These are phyloP conservation scores for Penicillium hordei DNA, from an alignment of 2,329 filamentous ascomycete species.

Conservation along the genomic window DNA sequence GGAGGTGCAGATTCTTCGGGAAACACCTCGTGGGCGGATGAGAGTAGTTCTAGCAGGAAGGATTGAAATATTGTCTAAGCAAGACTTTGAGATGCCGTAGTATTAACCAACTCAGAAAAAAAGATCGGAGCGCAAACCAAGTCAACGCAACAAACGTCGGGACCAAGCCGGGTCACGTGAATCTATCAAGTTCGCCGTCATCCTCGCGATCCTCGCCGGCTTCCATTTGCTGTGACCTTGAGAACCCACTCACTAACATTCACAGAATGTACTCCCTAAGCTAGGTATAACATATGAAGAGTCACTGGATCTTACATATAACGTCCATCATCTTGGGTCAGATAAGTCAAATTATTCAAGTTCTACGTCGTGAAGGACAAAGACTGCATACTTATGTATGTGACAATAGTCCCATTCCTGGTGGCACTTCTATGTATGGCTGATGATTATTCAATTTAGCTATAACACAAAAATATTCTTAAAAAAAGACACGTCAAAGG, in stretches of 20 bases:
- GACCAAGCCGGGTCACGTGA: neutral
- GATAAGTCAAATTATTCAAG: no score
- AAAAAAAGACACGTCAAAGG: no score
- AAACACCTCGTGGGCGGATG: neutral
- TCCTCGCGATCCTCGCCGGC: neutral
- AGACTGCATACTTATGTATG: no score
- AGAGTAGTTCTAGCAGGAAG: neutral
- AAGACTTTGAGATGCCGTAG: neutral
- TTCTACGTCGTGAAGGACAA: no score
- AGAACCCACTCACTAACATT: neutral
- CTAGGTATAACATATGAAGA: neutral
- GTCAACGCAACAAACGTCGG: neutral
- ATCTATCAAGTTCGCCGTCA: neutral
- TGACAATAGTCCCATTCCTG: no score
- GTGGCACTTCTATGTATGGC: no score
- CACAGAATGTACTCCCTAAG: neutral
- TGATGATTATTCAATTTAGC: no score
- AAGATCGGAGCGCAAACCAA: slow-evolving; percentile 16
- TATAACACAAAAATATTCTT: no score
- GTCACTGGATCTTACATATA: no score
- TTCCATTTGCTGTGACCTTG: neutral
- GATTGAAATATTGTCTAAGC: neutral
- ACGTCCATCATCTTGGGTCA: no score
- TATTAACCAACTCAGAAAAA: neutral
- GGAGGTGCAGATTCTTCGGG: slow-evolving; percentile 1